Evolutionary conservation across 1,284 basidiomycete genomes (phyloP).

Genomic region (Rugosomyces carneus): DNA sequence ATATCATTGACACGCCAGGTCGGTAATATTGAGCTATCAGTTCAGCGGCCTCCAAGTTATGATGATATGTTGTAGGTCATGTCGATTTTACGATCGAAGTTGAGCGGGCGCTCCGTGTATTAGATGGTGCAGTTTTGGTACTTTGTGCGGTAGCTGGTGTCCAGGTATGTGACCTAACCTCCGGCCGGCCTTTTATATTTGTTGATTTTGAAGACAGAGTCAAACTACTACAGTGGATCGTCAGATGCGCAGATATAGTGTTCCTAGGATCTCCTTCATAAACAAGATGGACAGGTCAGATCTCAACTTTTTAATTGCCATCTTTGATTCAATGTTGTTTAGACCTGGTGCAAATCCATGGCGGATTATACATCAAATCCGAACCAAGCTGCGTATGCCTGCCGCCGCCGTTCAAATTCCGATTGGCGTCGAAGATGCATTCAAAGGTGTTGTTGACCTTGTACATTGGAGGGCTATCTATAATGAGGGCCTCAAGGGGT

Average conservation of each 20-base stretch:
- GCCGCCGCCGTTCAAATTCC: slow-evolving; percentile 97
- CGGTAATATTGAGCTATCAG: too few species aligned
- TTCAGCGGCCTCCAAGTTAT: too few species aligned
- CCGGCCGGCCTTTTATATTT: background rate
- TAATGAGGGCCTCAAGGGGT: slow-evolving; percentile 95
- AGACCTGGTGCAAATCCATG: slow-evolving; percentile 97
- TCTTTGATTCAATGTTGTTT: slow-evolving; percentile 4
- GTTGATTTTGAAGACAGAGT: slow-evolving; percentile 44
- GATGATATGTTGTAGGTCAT: slow-evolving; percentile 55
- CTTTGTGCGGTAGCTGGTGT: slow-evolving; percentile 97
- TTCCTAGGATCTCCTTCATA: slow-evolving; percentile 94
- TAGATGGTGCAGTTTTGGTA: slow-evolving; percentile 96
- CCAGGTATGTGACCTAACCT: slow-evolving; percentile 48
- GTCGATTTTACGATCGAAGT: slow-evolving; percentile 99
- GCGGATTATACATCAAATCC: slow-evolving; percentile 91
- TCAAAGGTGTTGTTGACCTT: slow-evolving; percentile 90
- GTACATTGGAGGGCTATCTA: slow-evolving; percentile 95
- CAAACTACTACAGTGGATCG: slow-evolving; percentile 99
- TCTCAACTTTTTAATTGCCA: background rate
- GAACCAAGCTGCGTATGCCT: slow-evolving; percentile 86
- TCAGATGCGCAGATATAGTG: slow-evolving; percentile 96
- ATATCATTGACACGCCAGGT: slow-evolving; percentile 99
- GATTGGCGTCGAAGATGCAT: slow-evolving; percentile 87
- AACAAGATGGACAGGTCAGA: slow-evolving; percentile 97
- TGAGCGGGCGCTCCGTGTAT: slow-evolving; percentile 91